Base-by-base conservation (phyloP, 2,329 filamentous ascomycete genomes). In the Fusarium praegraminearum region DNA sequence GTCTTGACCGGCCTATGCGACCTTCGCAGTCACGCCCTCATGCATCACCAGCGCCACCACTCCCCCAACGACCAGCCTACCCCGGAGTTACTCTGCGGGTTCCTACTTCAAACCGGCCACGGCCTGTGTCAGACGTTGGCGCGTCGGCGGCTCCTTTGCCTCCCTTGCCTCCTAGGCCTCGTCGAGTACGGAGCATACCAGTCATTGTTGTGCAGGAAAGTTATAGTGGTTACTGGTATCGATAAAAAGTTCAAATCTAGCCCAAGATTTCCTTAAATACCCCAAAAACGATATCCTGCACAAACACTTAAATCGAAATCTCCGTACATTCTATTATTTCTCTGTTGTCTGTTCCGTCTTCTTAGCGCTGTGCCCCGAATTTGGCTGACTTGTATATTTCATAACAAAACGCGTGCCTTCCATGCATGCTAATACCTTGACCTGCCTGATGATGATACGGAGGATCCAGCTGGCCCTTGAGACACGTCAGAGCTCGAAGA, bases 191-290 rank as follows among this genome's bases (percentile, higher is more conserved):
- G 16, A 77, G 76, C 32, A 72, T 76, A 61, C 75, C 77, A 6
- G 65, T 77, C 26, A 75, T 79, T 33, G 69, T 77, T 13, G 70
- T 77, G 43, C 71, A 78, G 59, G 76, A 77, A 52, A 67, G 56
- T 49, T 60, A 65, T 52, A 56, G 62, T 57, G 55, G 72, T 65
- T 49, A 61, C 45, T 67, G 67, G 51, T 69, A 68, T 52, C 67
- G 53, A 71, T 74, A 61, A 74, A 74, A 63, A 51, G 41, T 32
- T 45, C 56, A 55, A 55, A 45, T 54, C 58, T 58, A 57, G 56
- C 54, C 59, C 52, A 43, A 32, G 32, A 52, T 60, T 58, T 54
- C 49, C 62, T 70, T 60, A 47, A 72, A 61, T 53, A 60, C 62
- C 54, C 58, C 58, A 57, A 46, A 62, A 46, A 59, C 61, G 51